These are phyloP conservation scores for Comarum palustre DNA, from an alignment of 306 rosid genomes.

Conservation along the genomic window DNA sequence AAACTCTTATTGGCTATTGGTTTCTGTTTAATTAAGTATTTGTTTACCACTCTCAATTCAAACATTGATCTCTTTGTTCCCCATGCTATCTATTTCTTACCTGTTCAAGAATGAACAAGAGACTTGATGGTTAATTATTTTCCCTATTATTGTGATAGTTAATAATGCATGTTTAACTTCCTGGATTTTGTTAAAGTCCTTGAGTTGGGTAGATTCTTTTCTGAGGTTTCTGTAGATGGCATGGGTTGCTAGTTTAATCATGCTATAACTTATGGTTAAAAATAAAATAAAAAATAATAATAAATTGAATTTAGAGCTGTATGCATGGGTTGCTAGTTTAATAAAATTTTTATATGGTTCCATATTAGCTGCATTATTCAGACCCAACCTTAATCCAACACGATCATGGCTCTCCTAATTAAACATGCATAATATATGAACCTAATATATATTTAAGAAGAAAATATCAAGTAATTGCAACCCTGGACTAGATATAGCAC, in stretches of 20 bases:
- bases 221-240: neutral
- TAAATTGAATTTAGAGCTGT: neutral
- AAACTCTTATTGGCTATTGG: neutral
- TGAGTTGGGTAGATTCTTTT: neutral
- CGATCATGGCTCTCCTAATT: neutral
- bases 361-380: neutral
- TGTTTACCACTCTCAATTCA: slow-evolving; percentile 2
- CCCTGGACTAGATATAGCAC: slow-evolving; percentile 40
- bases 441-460: slow-evolving; percentile 15
- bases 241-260: no score
- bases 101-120: slow-evolving; percentile 3
- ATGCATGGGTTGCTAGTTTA: neutral
- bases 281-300: no score
- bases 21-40: neutral
- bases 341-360: no score
- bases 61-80: neutral
- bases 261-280: neutral
- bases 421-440: neutral
- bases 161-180: neutral
- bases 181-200: neutral
- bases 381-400: slow-evolving; percentile 6
- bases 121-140: neutral
- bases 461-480: slow-evolving; percentile 35
- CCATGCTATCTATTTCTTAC: slow-evolving; percentile 4
- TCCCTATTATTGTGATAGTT: neutral